These are phyloP conservation scores for Phaeotremella fagi DNA, from an alignment of 768 basidiomycete species.

Conservation along the genomic window DNA sequence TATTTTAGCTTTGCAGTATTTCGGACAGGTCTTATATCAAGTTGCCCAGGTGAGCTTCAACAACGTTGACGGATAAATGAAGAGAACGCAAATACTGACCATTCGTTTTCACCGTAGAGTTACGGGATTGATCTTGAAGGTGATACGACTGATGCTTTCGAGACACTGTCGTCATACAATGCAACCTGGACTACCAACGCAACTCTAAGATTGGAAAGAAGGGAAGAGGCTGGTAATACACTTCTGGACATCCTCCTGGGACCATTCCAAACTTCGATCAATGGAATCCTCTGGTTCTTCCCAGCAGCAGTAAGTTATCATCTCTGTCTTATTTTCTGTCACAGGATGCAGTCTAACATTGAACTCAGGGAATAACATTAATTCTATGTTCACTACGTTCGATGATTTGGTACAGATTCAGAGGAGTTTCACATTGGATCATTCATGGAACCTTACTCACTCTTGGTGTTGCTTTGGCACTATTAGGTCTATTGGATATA, in stretches of 20 bases:
- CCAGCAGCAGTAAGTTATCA: slow-evolving; percentile 29
- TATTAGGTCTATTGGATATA: slow-evolving; percentile 31
- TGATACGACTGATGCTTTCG: slow-evolving; percentile 8
- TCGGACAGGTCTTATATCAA: slow-evolving; percentile 22
- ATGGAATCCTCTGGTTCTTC: slow-evolving; percentile 35
- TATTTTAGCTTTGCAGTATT: slow-evolving; percentile 27
- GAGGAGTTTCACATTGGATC: slow-evolving; percentile 15
- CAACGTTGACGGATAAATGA: no score
- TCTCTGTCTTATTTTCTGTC: not conserved
- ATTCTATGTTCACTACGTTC: slow-evolving; percentile 17
- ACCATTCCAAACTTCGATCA: slow-evolving; percentile 17
- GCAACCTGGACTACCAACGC: slow-evolving; percentile 11
- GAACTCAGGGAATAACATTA: slow-evolving; percentile 15
- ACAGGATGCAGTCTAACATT: no score
- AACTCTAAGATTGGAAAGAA: not conserved
- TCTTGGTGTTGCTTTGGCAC: slow-evolving; percentile 13
- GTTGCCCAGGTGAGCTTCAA: not conserved
- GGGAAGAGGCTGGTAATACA: slow-evolving; percentile 10
- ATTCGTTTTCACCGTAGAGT: slow-evolving; percentile 20
- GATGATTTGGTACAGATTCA: slow-evolving; percentile 25
- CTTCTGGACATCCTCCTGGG: slow-evolving; percentile 18
- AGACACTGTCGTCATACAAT: slow-evolving; percentile 17
- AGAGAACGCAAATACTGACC: no score
- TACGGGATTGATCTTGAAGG: slow-evolving; percentile 36
- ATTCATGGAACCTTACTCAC: slow-evolving; percentile 12